Base-by-base conservation (phyloP, 2,329 filamentous ascomycete genomes). In the Rugonectria rugulosa region DNA sequence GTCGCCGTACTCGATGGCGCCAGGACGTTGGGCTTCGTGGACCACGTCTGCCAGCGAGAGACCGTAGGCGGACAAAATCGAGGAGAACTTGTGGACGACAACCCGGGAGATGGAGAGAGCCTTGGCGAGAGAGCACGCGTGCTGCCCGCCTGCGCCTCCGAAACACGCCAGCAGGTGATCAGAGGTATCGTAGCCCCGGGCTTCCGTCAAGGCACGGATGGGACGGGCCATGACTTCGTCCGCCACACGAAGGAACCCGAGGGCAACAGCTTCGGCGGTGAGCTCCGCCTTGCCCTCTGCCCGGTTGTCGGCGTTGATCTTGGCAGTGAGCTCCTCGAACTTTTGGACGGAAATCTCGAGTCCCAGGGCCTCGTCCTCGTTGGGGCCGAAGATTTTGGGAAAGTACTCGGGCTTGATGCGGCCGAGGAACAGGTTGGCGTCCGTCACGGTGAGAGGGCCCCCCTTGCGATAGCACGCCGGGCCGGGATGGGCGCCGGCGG, bases 401-500 rank as follows among this genome's bases (percentile, higher is more conserved):
- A 90, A 91, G 69, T 87, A 89, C 47, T 89, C 85, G 0, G 88
- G 77, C 31, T 73, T 65, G 32, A 75, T 71, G 29, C 88, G 78
- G 2, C 88, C 88, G 2, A 91, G 81, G 62, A 88, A 85, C 2
- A 90, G 70, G 61, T 90, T 91, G 0, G 88, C 88, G 67, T 91
- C 88, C 0, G 88, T 91, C 37, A 91, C 87, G 1, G 88, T 89
- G 11, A 90, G 71, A 12, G 88, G 88, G 0, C 88, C 88, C 2
- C 83, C 86, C 68, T 91, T 90, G n/a, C 88, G 79, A 65, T 91
- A 91, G 59, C 87, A 90, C 1, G 87, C 87, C 3, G 88, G 88
- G 0, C 88, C 88, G 2, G 88, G 88, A 66, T 90, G 85, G 6
- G 88, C 88, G 27, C 84, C 83, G 2, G 88, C 87, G 21, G 86